These are phyloP conservation scores for Hemisphaericaspora nanyangensis DNA, from an alignment of 805 yeast species.

Conservation along the genomic window DNA sequence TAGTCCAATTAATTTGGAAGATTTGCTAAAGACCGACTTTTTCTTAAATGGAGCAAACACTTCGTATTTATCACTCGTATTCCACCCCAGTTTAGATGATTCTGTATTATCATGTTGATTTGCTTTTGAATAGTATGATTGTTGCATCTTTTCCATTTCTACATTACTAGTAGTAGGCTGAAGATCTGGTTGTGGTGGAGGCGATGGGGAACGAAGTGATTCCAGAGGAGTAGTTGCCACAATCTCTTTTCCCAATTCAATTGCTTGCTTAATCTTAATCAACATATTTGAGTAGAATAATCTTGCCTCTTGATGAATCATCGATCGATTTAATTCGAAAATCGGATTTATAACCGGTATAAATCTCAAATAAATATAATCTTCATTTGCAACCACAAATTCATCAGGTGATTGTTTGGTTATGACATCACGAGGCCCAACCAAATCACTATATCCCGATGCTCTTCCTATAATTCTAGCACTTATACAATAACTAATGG, in stretches of 20 bases:
- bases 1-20: slow-evolving; percentile 29
- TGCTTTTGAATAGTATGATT: slow-evolving; percentile 21
- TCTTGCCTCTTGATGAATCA: slow-evolving; percentile 31
- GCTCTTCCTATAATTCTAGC: slow-evolving; percentile 37
- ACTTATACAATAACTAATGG: slow-evolving; percentile 30
- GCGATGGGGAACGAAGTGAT: slow-evolving; percentile 2
- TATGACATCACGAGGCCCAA: slow-evolving; percentile 10
- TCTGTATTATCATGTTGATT: neutral
- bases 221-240: slow-evolving; percentile 8
- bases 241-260: slow-evolving; percentile 22
- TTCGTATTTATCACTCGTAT: slow-evolving; percentile 16
- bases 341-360: slow-evolving; percentile 20
- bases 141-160: slow-evolving; percentile 27
- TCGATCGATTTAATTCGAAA: slow-evolving; percentile 24
- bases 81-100: neutral
- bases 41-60: slow-evolving; percentile 28
- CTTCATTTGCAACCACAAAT: slow-evolving; percentile 29
- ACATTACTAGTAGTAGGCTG: slow-evolving; percentile 19
- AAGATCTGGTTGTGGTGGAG: slow-evolving; percentile 3
- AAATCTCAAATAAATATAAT: slow-evolving; percentile 21
- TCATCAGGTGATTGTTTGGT: slow-evolving; percentile 16
- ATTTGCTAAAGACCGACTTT: slow-evolving; percentile 23
- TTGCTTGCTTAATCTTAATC: slow-evolving; percentile 23
- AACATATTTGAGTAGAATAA: slow-evolving; percentile 28
- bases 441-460: slow-evolving; percentile 21